Evolutionary conservation across 495 filamentous ascomycete species (phyloP), one percentile per base, ranked within the genome.

Genomic region (Lepraria neglecta): DNA sequence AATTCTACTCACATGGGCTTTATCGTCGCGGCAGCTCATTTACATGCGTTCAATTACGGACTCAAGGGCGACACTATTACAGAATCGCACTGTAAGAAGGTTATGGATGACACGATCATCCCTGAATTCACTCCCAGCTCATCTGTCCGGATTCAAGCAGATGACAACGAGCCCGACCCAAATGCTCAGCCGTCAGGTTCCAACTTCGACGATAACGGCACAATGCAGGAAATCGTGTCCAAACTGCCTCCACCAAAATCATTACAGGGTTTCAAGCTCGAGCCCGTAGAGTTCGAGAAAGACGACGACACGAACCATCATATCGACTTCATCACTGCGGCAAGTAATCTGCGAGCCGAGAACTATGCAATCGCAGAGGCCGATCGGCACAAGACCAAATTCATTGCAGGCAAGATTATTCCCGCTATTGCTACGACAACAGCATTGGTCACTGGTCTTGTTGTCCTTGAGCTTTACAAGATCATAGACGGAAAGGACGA

Each of bases 331-430:
- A 99, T 99, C 73, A 92, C 95, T 9, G 91, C 91, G 1, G 90
- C 92, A 58, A 96, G 91, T 78, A 99, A 99, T 73, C 80, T 97
- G 38, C 89, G 95, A 54, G 95, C 95, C 7, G 87, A 96, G 69
- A 99, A 99, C 73, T 99, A 99, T 80, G 91, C 89, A 60, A 99
- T 99, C 66, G 81, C 87, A 64, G 82, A 85, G 63, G 92, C 95
- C 0, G 91, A 99, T 69, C 82, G 89, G 57, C 95, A 97, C 80
- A 91, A 91, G 82, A 99, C 92, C 59, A 99, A 99, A 76, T 97
- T 97, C 75, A 97, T 99, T 74, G 95, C 95, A 28, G 95, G 95
- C 71, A 99, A 97, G 81, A 99, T 99, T 67, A 97, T 99, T 67
- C 95, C 95, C 38, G 95, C 95, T 47, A 99, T 99, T 75, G 95